Evolutionary conservation across 2,329 filamentous ascomycete species (phyloP), one percentile per base, ranked within the genome.

Genomic region (Acephala macrosclerotiorum): DNA sequence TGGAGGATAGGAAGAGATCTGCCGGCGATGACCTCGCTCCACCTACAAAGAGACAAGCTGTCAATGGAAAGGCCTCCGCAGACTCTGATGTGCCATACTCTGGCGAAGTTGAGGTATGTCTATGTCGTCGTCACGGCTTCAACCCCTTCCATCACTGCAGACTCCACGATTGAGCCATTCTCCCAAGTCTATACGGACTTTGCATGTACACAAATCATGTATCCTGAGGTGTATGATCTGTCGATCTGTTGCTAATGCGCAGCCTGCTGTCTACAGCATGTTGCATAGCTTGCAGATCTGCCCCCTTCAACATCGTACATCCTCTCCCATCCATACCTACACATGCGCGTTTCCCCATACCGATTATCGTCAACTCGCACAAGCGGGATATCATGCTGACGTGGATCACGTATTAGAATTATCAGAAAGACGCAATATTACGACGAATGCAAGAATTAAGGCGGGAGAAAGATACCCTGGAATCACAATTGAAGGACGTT

Each of bases 1-100:
- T 98, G 95, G 96, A 99, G 87, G 96, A 98, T 85, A 93, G 96
- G 88, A 99, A 99, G 88, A 90, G 96, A 88, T 91, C 94, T 77
- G 92, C 94, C 77, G 87, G 91, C 76, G 92, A 96, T 79, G 93
- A 97, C 73, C 84, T 92, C 76, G 92, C 91, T 71, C 95, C 95
- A 72, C 94, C 95, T 25, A 91, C 89, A 77, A 99, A 98, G 85
- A 91, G 94, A 81, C 92, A 97, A 79, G 92, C 93, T 63, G 87
- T 95, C 71, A 97, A 97, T 84, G 94, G 94, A 70, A 88, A 86
- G 74, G 81, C 85, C 73, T 87, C 89, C 77, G 85, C 87, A 70
- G 87, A 90, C 78, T 83, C 87, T 73, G 88, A 90, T 79, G 88
- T 90, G 85, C 87, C 87, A 63, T 89, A 85, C 85, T 88, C 89